Evolutionary conservation across 257 asterid species (phyloP), one percentile per base, ranked within the genome.

Genomic region (Ajuga chamaepitys): DNA sequence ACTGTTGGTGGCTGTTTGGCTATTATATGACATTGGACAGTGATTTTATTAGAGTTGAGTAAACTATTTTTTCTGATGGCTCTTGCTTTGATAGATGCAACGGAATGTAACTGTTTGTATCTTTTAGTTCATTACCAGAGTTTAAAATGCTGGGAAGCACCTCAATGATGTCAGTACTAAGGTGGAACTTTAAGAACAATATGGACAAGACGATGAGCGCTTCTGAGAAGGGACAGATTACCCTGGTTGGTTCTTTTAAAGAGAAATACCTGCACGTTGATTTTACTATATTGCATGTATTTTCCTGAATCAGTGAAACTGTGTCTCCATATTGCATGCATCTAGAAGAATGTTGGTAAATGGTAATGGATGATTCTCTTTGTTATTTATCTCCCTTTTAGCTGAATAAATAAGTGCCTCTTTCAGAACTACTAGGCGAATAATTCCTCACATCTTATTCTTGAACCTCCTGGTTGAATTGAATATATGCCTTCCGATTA

Each of bases 171-270:
- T 75, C 90, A 62, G 45, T 82, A 58, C 84, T 94, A 53, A 73
- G 95, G 75, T 94, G 99, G 97, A 88, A 82, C 69, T 88, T 82
- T 80, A 88, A 85, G 81, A 81, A 74, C 62, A 83, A 78, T 64
- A 85, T 94, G 96, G 85, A 80, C 57, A 94, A 82, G 85, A 83
- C 88, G 34, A 80, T 90, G 83, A 84, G 95, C 75, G 77, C 93
- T 74, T 86, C 91, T 64, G 92, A 79, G 42, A 78, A 82, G 48
- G 95, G 95, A 61, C 88, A 74, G 72, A 77, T 90, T 76, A 64
- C 86, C 58, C 72, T 94, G 97, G 99, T 94, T 77, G 63, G 91
- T 81, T 55, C 58, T 71, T 58, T 25, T 48, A 41, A 64, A 22
- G 17, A 62, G 30, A 67, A 54, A 58, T 28, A 62, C 30, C 37